Percentiles rank a stretch among this genome's conserved stretches.
phyloP scores from a whole-genome alignment of 2,329 filamentous ascomycete species.

The Fusarium illudens region DNA sequence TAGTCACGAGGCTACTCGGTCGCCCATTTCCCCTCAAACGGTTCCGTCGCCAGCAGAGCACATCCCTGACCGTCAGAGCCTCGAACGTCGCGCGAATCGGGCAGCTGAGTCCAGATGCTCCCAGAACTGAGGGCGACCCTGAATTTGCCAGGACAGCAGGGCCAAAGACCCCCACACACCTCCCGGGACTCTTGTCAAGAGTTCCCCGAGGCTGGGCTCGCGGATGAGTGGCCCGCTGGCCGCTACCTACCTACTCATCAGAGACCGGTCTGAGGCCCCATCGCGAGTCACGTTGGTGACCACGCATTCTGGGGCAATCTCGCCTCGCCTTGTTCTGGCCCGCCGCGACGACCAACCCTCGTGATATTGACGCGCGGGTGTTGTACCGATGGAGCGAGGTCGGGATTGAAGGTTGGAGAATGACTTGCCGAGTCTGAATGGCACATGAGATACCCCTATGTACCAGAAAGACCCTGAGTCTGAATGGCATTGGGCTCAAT shows the following conservation, averaged over 20 bases:
- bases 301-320: slow-evolving; percentile 17
- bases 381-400: slow-evolving; percentile 16
- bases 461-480: slow-evolving; percentile 10
- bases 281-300: slow-evolving; percentile 37
- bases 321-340: slow-evolving; percentile 36
- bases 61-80: slow-evolving; percentile 6
- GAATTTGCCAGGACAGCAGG: slow-evolving; percentile 4
- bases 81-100: slow-evolving; percentile 24
- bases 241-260: slow-evolving; percentile 27
- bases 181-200: slow-evolving; percentile 22
- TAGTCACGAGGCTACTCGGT: slow-evolving; percentile 26
- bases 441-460: slow-evolving; percentile 33
- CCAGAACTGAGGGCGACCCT: slow-evolving; percentile 28
- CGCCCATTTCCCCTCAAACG: slow-evolving; percentile 16
- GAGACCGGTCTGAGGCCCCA: slow-evolving; percentile 36
- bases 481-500: slow-evolving; percentile 20
- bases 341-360: slow-evolving; percentile 29
- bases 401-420: slow-evolving; percentile 22
- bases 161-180: slow-evolving; percentile 18
- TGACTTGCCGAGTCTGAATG: slow-evolving; percentile 8
- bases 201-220: slow-evolving; percentile 26
- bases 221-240: slow-evolving; percentile 41
- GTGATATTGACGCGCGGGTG: slow-evolving; percentile 33
- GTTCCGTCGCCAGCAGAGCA: slow-evolving; percentile 32
- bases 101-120: slow-evolving; percentile 20